Evolutionary conservation across 2,329 filamentous ascomycete genomes (phyloP).

Genomic region (Clathrospora elynae): DNA sequence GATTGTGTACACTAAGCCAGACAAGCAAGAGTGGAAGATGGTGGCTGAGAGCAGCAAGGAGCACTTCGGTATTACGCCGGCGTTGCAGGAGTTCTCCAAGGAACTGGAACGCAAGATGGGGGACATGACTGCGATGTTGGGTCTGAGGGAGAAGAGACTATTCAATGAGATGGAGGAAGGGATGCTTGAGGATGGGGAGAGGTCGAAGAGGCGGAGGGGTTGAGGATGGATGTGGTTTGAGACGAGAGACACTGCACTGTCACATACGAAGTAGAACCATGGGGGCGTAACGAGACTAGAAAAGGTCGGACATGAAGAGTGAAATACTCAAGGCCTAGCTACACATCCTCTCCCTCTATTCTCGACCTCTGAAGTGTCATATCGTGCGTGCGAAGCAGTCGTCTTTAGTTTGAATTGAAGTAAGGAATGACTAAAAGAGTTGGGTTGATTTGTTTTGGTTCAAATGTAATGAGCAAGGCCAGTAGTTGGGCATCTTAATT

Average conservation of each 20-base stretch:
- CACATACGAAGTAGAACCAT: no score
- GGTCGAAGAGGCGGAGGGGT: no score
- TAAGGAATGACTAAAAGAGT: conserved; percentile 3
- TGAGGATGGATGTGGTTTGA: background rate
- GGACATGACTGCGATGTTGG: background rate
- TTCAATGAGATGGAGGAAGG: background rate
- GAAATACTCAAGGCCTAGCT: no score
- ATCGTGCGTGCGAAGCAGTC: no score
- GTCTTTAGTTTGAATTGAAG: background rate
- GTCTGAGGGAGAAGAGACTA: background rate
- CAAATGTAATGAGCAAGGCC: conserved; percentile 10
- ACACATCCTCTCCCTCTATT: no score
- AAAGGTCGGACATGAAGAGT: no score
- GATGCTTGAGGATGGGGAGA: background rate
- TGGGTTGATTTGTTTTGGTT: no score
- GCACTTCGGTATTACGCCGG: background rate
- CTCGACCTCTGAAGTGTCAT: no score
- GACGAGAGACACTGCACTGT: no score
- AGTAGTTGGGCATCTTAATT: conserved; percentile 17
- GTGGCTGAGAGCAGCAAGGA: conserved; percentile 1
- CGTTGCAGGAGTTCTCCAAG: conserved; percentile 9
- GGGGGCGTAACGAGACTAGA: no score
- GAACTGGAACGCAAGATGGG: conserved; percentile 10
- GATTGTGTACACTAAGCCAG: conserved; percentile 1
- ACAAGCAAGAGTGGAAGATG: conserved; percentile 3